Evolutionary conservation across 768 basidiomycete species (phyloP).

Genomic region (Rhodotorula diobovata): DNA sequence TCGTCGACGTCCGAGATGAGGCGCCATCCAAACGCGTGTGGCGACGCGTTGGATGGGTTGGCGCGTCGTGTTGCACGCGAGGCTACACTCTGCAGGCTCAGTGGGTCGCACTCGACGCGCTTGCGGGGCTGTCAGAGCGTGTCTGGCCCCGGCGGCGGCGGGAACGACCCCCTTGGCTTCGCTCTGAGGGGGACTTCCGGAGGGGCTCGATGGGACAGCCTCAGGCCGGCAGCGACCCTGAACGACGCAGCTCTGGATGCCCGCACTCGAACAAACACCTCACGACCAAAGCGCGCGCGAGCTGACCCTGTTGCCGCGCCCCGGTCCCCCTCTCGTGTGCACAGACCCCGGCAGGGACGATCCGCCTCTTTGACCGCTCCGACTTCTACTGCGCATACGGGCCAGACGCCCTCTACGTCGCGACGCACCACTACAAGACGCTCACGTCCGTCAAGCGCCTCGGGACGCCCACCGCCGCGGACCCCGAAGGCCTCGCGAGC

Average conservation of each 20-base stretch:
- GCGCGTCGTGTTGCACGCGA: not conserved
- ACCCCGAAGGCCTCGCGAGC: slow-evolving; percentile 53
- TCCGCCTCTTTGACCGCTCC: slow-evolving; percentile 77
- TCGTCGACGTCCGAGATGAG: too few species aligned
- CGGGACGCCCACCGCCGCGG: slow-evolving; percentile 50
- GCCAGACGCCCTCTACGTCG: slow-evolving; percentile 79
- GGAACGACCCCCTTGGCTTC: too few species aligned
- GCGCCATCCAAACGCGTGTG: not conserved
- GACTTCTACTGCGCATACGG: slow-evolving; percentile 88
- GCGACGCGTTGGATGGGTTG: not conserved
- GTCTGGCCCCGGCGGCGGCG: too few species aligned
- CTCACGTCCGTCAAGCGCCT: slow-evolving; percentile 89
- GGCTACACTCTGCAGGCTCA: not conserved
- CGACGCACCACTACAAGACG: slow-evolving; percentile 57
- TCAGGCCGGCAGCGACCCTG: too few species aligned
- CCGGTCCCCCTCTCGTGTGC: not conserved
- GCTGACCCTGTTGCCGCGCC: too few species aligned
- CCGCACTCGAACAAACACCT: too few species aligned
- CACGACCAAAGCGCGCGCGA: not conserved
- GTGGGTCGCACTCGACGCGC: too few species aligned
- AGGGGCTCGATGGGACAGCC: too few species aligned
- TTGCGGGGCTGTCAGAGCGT: too few species aligned
- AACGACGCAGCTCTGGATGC: not conserved
- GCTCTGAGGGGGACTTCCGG: too few species aligned
- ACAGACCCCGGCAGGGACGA: slow-evolving; percentile 59